Evolutionary conservation across 345 rosid genomes (phyloP), one percentile per base, ranked within the genome.

Genomic region (Iberis pinnata): DNA sequence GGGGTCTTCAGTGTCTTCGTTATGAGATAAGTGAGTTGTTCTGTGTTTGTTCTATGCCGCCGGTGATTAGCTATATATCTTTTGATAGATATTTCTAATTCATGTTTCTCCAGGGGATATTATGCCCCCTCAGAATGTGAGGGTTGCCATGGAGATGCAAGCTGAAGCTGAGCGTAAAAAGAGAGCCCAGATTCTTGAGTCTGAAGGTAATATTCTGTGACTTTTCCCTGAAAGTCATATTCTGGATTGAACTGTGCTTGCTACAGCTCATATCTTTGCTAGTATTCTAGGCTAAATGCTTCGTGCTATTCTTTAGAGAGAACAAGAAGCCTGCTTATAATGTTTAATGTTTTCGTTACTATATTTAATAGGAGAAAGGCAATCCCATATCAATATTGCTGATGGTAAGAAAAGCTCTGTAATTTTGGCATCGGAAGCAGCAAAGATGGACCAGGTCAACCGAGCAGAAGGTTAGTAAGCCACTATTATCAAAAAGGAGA

Each of bases 91-190:
- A 12, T 35, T 32, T 43, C 43, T 61, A 50, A 49, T 32, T 12
- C 29, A 44, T 68, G 55, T 53, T 49, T 61, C 22, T 53, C 14
- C 55, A 93, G 99, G 94, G 97, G 99, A 88, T 70, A 88, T 93
- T 72, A 77, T 84, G 73, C 97, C 97, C n/a, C 99, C 97, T 45
- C 82, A 79, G 56, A 94, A 94, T 43, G 87, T 93, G 67, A 76
- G 83, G 71, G 82, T 73, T 61, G 99, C 99, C 68, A 93, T 88
- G 99, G 99, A 88, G 72, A 83, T 86, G 97, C 99, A 93, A 68
- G 97, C 97, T 58, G 99, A 93, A 78, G 99, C 99, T 53, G 99
- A 93, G 58, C 94, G 94, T 59, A 93, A 78, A 70, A 86, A 73
- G 77, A 79, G 97, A 75, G 95, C 97, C 61, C 97, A 83, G 72